Evolutionary conservation across 805 yeast species (phyloP), one percentile per base, ranked within the genome.

Genomic region (Candida corydali): DNA sequence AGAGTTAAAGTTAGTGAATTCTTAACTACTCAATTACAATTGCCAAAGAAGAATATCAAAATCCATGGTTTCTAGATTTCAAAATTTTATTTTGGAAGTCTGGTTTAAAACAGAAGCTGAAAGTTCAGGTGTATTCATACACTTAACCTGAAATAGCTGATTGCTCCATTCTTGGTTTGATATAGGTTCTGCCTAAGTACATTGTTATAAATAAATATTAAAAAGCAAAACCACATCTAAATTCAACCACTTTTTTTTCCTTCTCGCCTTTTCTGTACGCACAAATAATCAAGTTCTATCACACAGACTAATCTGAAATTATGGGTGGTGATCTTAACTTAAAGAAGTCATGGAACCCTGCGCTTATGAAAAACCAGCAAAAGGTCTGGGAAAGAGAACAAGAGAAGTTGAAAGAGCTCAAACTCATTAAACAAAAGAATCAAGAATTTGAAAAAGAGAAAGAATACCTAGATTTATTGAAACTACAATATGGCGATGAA

Each of bases 321-420:
- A 66, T 66, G 55, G 85, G 88, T 1, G 86, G 88, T 4, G 96
- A 89, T 57, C 70, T 91, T 44, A 91, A 91, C 55, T 60, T 89
- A 38, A 84, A 91, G 63, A 91, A 91, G 57, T 91, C 98, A 43
- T 91, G 98, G 98, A 87, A 91, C 58, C 97, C 98, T 2, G 89
- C 83, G 32, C 69, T 86, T 34, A 66, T 85, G 54, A 85, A 82
- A 55, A 91, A 91, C 67, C 87, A 82, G 60, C 81, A 80, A 46
- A 84, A 81, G 51, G 89, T 91, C 24, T 83, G 95, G 91, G 71
- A 78, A 45, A 70, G 68, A 37, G 97, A 93, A 52, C 88, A 86
- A 52, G 81, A 81, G 27, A 79, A 83, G 7, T 61, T 86, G 5
- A 73, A 74, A n/a, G 94, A 86, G 50, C 73, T 80, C 32, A 74